Evolutionary conservation across 1,284 basidiomycete species (phyloP).

Genomic region (Melanopsichium pennsylvanicum): DNA sequence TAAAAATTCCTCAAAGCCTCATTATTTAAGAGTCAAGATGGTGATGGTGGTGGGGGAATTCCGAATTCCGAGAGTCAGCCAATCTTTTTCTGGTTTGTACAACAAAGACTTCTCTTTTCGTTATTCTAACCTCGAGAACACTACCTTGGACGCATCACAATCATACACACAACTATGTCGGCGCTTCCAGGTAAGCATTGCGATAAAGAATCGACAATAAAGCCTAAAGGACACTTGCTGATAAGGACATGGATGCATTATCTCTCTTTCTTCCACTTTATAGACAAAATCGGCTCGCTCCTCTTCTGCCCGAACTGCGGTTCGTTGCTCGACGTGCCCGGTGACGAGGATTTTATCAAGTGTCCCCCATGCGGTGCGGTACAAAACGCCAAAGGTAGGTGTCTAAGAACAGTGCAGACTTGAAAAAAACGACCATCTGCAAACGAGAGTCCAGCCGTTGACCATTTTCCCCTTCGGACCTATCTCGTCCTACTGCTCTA

Average conservation of each 20-base stretch:
- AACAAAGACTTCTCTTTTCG: background rate
- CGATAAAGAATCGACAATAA: too few species aligned
- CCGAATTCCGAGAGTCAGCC: conserved; percentile 37
- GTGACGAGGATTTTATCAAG: conserved; percentile 77
- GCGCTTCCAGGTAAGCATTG: conserved; percentile 26
- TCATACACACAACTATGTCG: conserved; percentile 10
- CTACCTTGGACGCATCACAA: background rate
- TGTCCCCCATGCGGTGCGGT: conserved; percentile 88
- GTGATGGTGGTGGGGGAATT: too few species aligned
- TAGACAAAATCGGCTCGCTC: conserved; percentile 76
- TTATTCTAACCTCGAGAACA: background rate
- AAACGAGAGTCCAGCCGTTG: too few species aligned
- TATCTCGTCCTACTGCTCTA: too few species aligned
- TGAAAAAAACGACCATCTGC: too few species aligned
- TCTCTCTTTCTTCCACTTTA: background rate
- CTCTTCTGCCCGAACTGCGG: conserved; percentile 94
- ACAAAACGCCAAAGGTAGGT: conserved; percentile 72
- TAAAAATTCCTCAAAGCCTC: too few species aligned
- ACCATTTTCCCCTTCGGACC: too few species aligned
- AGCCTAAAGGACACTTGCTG: too few species aligned
- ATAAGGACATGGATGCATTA: too few species aligned
- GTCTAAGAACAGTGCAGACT: background rate
- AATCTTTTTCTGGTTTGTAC: conserved; percentile 11
- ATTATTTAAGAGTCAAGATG: conserved; percentile 8
- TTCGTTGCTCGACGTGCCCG: conserved; percentile 83